Evolutionary conservation across 768 basidiomycete species (phyloP).

Genomic region (Pisolithus albus): DNA sequence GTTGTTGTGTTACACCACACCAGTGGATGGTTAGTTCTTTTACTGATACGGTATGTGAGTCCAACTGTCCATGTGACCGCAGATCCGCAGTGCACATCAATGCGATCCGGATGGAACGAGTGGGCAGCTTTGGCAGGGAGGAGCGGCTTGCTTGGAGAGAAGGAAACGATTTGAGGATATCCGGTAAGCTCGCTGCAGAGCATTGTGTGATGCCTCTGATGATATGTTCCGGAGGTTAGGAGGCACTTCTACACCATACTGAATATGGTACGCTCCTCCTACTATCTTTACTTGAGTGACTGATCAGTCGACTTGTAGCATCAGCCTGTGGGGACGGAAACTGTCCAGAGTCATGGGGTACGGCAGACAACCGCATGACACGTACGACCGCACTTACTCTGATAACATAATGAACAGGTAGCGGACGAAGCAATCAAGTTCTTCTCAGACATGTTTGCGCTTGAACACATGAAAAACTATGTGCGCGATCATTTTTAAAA

Average conservation of each 20-base stretch:
- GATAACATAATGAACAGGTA: not conserved
- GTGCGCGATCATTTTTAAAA: not conserved
- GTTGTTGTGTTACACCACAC: no score
- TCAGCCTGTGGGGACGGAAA: not conserved
- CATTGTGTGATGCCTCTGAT: not conserved
- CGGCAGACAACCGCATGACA: not conserved
- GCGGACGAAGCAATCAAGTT: not conserved
- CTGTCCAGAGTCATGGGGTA: not conserved
- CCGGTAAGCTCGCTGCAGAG: no score
- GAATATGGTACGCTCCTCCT: not conserved
- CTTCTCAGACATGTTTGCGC: not conserved
- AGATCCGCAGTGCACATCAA: no score
- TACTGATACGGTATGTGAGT: no score
- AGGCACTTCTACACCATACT: not conserved
- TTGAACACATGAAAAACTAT: not conserved
- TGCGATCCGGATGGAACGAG: no score
- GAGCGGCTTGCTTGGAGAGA: not conserved
- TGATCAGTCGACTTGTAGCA: not conserved
- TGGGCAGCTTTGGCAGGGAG: no score
- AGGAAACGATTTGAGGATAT: no score
- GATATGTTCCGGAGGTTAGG: not conserved
- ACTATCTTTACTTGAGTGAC: not conserved
- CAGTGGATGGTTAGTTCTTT: no score
- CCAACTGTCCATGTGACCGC: no score
- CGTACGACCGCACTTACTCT: not conserved